phyloP scores from a whole-genome alignment of 495 filamentous ascomycete genomes.

The Xylaria grammica region DNA sequence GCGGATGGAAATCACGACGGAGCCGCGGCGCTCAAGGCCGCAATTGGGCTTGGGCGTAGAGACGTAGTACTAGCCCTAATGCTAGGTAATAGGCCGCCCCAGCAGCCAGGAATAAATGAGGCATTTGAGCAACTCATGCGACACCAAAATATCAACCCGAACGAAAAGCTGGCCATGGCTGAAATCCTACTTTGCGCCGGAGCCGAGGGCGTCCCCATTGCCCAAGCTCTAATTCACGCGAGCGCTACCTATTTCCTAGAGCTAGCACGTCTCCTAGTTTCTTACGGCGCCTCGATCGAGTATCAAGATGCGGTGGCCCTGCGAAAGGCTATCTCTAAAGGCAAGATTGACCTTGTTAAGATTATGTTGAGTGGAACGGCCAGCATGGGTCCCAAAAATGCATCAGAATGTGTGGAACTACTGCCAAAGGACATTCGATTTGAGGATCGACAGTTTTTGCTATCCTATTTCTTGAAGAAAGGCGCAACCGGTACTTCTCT shows the following conservation, averaged over 20 bases:
- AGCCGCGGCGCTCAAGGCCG: slow-evolving; percentile 50
- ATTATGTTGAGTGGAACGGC: slow-evolving; percentile 43
- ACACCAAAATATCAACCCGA: slow-evolving; percentile 46
- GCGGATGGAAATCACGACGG: slow-evolving; percentile 51
- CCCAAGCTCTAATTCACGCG: slow-evolving; percentile 45
- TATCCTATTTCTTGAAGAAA: slow-evolving; percentile 46
- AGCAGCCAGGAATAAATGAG: slow-evolving; percentile 43
- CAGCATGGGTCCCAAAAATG: slow-evolving; percentile 41
- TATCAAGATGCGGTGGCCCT: slow-evolving; percentile 47
- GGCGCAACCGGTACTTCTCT: slow-evolving; percentile 46
- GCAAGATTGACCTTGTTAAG: slow-evolving; percentile 45
- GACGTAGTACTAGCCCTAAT: slow-evolving; percentile 53
- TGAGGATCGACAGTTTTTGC: slow-evolving; percentile 47
- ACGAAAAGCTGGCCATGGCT: slow-evolving; percentile 47
- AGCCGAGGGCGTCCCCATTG: slow-evolving; percentile 45
- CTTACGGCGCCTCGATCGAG: slow-evolving; percentile 52
- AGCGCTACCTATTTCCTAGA: slow-evolving; percentile 47
- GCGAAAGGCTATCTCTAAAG: slow-evolving; percentile 41
- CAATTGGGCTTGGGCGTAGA: slow-evolving; percentile 44
- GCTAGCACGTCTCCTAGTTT: slow-evolving; percentile 51
- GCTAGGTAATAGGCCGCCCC: slow-evolving; percentile 45
- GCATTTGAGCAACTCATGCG: slow-evolving; percentile 46
- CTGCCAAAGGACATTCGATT: slow-evolving; percentile 47
- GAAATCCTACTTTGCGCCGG: slow-evolving; percentile 55
- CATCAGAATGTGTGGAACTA: slow-evolving; percentile 47